Conservation (phyloP, 2,329 filamentous ascomycete species). For the Tolypocladium album region DNA sequence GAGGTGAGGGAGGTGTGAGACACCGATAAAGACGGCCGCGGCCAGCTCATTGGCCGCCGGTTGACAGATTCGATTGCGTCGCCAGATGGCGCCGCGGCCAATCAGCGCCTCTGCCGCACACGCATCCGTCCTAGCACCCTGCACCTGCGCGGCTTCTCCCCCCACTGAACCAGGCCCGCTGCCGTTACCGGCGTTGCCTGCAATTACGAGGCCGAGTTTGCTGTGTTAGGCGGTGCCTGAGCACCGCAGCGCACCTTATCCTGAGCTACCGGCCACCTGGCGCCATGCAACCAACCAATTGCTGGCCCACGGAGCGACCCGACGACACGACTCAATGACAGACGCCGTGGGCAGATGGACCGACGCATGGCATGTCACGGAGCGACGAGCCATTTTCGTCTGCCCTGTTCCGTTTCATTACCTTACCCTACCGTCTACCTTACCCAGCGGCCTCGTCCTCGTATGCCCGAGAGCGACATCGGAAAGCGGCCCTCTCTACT, state of each 20-base stretch:
- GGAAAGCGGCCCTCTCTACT: background rate
- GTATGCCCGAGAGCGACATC: background rate
- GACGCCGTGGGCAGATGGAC: background rate
- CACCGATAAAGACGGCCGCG: background rate
- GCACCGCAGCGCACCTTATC: background rate
- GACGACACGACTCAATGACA: background rate
- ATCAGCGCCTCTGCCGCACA: background rate
- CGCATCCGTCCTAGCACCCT: background rate
- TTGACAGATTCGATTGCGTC: constrained; percentile 5
- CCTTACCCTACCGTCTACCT: background rate
- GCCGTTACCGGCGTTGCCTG: background rate
- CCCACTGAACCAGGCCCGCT: background rate
- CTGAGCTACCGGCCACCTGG: background rate
- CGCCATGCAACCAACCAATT: too few relatives aligned
- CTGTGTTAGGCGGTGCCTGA: too few relatives aligned
- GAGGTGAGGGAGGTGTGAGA: background rate
- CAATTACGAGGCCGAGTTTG: too few relatives aligned
- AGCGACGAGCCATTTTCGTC: background rate
- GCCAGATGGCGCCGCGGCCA: background rate
- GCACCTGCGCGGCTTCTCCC: background rate
- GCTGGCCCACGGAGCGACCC: background rate
- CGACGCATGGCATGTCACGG: background rate
- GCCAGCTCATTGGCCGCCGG: background rate
- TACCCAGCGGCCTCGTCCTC: background rate
- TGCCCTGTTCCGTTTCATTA: background rate